These are phyloP conservation scores for Hyaloscypha finlandica DNA, from an alignment of 495 filamentous ascomycete species.

Conservation along the genomic window DNA sequence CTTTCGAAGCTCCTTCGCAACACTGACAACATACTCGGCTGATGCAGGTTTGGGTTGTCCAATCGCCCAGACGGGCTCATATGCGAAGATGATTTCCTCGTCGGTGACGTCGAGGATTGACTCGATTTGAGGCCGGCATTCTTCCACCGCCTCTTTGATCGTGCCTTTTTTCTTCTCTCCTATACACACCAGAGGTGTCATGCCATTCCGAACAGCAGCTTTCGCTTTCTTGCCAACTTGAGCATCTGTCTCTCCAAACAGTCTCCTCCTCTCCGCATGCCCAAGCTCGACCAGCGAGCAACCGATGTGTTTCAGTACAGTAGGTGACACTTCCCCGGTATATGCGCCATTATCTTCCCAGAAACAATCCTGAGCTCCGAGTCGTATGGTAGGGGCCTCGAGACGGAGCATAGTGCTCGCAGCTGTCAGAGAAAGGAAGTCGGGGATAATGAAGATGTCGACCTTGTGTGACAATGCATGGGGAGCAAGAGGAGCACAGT, in stretches of 20 bases:
- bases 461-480: slow-evolving; percentile 39
- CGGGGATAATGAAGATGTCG: slow-evolving; percentile 71
- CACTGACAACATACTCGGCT: slow-evolving; percentile 68
- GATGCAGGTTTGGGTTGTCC: slow-evolving; percentile 71
- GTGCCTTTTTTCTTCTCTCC: slow-evolving; percentile 60
- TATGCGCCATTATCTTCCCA: slow-evolving; percentile 65
- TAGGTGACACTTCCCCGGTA: slow-evolving; percentile 77
- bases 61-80: slow-evolving; percentile 92
- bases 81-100: slow-evolving; percentile 76
- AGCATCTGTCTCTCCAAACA: slow-evolving; percentile 72
- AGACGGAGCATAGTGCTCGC: slow-evolving; percentile 52
- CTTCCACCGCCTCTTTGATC: slow-evolving; percentile 58
- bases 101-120: slow-evolving; percentile 57
- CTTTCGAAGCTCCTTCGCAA: slow-evolving; percentile 61
- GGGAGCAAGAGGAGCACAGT: slow-evolving; percentile 37
- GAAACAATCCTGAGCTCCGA: slow-evolving; percentile 78
- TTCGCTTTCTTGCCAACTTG: slow-evolving; percentile 64
- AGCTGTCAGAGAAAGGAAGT: slow-evolving; percentile 66
- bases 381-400: slow-evolving; percentile 48
- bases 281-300: slow-evolving; percentile 73
- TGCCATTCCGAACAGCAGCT: slow-evolving; percentile 63
- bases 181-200: slow-evolving; percentile 79
- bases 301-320: slow-evolving; percentile 62
- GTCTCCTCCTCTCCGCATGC: slow-evolving; percentile 71
- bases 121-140: slow-evolving; percentile 65